Evolutionary conservation across 768 basidiomycete species (phyloP).

Genomic region (Hypholoma fasciculare): DNA sequence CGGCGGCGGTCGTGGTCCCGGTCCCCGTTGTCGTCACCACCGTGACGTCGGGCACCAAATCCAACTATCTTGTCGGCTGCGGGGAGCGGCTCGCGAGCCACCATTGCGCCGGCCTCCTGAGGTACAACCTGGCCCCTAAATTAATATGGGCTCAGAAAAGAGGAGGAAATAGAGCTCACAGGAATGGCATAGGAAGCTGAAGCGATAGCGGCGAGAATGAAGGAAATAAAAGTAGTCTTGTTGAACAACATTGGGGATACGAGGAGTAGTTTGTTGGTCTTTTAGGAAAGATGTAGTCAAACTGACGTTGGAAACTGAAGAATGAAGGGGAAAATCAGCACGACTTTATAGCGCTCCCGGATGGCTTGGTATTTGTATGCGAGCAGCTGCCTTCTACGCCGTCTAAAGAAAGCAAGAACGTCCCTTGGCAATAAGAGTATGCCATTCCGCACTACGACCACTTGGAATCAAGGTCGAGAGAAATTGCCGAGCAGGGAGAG

Average conservation of each 20-base stretch:
- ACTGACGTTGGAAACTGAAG: neutral
- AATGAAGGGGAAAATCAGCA: neutral
- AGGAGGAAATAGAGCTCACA: constrained; percentile 15
- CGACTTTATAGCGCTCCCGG: neutral
- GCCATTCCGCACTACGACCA: too few species aligned
- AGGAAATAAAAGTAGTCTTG: constrained; percentile 30
- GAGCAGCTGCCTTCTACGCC: neutral
- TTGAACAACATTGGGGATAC: constrained; percentile 30
- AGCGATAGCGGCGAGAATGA: constrained; percentile 32
- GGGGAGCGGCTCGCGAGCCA: constrained; percentile 9
- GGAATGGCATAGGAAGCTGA: constrained; percentile 28
- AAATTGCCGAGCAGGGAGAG: too few species aligned
- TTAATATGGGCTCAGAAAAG: neutral
- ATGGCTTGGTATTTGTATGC: constrained; percentile 5
- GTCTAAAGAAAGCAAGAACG: neutral
- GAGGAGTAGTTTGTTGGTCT: constrained; percentile 1
- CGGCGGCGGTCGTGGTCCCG: constrained; percentile 8
- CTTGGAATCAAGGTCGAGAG: too few species aligned
- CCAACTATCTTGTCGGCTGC: neutral
- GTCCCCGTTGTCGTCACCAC: constrained; percentile 4
- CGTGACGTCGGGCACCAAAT: constrained; percentile 7
- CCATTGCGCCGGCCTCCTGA: constrained; percentile 9
- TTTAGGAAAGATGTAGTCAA: neutral
- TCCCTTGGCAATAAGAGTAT: constrained; percentile 12
- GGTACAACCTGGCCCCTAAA: constrained; percentile 1